Conservation (phyloP, 352 stramenopile species). For the Phytophthora agathidicida region DNA sequence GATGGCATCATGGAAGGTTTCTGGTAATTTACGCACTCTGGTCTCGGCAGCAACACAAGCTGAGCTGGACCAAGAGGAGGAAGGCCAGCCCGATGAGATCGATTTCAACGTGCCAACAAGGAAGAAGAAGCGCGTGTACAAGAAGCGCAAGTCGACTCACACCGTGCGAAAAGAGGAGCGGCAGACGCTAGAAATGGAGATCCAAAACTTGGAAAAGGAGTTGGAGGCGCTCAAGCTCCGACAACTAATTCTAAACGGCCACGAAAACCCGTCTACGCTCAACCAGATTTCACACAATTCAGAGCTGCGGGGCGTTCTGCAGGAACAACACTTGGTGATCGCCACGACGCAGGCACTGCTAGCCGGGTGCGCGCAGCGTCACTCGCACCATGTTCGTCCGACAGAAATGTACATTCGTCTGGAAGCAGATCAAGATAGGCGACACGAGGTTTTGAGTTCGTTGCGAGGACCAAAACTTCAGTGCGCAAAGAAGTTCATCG, state of each 20-base stretch:
- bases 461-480: conserved; percentile 46
- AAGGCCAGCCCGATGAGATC: too few relatives aligned
- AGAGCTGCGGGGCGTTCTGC: conserved; percentile 4
- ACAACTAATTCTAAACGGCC: conserved; percentile 1
- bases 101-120: not conserved
- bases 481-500: conserved; percentile 41
- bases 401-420: conserved; percentile 50
- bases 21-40: conserved; percentile 1
- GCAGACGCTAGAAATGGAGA: conserved; percentile 19
- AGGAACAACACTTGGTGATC: conserved; percentile 23
- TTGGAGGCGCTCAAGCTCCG: conserved; percentile 27
- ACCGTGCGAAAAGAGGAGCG: conserved; percentile 42
- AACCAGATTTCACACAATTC: conserved; percentile 3
- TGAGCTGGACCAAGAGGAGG: too few relatives aligned
- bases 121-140: conserved; percentile 37
- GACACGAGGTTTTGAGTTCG: conserved; percentile 23
- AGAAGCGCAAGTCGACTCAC: conserved; percentile 45
- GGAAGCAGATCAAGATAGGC: conserved; percentile 14
- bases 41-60: not conserved
- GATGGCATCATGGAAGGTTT: too few relatives aligned
- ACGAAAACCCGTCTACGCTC: not conserved
- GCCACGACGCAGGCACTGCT: conserved; percentile 11
- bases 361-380: conserved; percentile 1
- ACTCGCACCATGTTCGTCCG: conserved; percentile 23
- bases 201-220: conserved; percentile 14